Evolutionary conservation across 441 rosid genomes (phyloP).

Genomic region (Erysimum cheiri): DNA sequence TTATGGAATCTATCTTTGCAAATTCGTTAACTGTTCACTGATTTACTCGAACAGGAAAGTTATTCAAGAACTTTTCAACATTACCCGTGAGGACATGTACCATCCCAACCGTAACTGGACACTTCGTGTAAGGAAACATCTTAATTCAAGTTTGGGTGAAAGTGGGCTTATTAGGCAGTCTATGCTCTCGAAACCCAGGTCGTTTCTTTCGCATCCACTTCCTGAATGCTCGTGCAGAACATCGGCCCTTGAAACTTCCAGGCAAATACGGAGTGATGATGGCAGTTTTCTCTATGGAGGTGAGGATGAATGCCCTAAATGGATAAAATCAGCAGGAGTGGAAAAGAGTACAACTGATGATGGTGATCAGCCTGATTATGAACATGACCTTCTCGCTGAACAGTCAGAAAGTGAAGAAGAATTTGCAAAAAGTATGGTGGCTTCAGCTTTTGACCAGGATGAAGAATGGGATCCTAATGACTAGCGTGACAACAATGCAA

Average conservation of each 20-base stretch:
- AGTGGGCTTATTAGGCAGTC: conserved; percentile 84
- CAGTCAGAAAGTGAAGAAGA: conserved; percentile 63
- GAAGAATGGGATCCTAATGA: conserved; percentile 97
- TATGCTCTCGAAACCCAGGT: conserved; percentile 62
- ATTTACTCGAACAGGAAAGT: conserved; percentile 63
- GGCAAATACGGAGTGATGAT: conserved; percentile 50
- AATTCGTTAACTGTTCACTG: conserved; percentile 15
- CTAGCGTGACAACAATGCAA: conserved; percentile 46
- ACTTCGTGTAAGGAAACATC: conserved; percentile 69
- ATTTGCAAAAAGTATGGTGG: conserved; percentile 51
- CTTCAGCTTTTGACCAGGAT: conserved; percentile 64
- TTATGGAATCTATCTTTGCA: conserved; percentile 15
- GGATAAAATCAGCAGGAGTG: conserved; percentile 68
- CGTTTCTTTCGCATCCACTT: conserved; percentile 87
- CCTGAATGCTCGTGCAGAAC: conserved; percentile 98
- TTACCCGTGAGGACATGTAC: conserved; percentile 73
- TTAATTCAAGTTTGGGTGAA: conserved; percentile 77
- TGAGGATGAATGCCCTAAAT: conserved; percentile 90
- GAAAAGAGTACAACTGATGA: conserved; percentile 54
- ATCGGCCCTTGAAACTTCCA: conserved; percentile 49
- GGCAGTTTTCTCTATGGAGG: conserved; percentile 74
- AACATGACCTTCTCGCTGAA: conserved; percentile 54
- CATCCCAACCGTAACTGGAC: conserved; percentile 83
- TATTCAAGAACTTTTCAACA: conserved; percentile 61
- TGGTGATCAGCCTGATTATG: conserved; percentile 62